phyloP scores from a whole-genome alignment of 2,329 filamentous ascomycete genomes.

The Cladosporium velox region DNA sequence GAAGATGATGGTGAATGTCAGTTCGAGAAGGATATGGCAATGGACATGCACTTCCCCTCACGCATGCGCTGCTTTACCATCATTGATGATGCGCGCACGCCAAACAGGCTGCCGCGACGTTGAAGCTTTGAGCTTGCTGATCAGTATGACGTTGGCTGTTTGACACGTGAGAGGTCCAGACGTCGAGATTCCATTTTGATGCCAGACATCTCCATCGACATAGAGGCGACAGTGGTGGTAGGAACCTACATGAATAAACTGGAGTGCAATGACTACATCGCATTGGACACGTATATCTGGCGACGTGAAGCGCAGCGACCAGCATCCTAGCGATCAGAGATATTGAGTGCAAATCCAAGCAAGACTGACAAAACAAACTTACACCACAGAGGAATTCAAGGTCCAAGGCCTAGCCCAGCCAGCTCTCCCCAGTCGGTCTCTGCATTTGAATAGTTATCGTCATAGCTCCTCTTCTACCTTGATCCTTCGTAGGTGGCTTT shows the following conservation, averaged over 20 bases:
- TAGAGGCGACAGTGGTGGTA: not conserved
- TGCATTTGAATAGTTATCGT: not conserved
- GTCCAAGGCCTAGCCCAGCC: not conserved
- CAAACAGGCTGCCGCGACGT: conserved; percentile 6
- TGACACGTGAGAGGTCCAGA: not conserved
- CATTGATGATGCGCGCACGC: not conserved
- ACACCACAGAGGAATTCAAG: not conserved
- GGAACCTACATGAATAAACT: not conserved
- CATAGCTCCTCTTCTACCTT: not conserved
- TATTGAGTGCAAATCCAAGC: not conserved
- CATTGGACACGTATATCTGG: not conserved
- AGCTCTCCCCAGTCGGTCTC: not conserved
- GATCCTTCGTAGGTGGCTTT: not conserved
- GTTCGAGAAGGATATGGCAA: not conserved
- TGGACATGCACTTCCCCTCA: conserved; percentile 1
- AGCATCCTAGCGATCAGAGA: not conserved
- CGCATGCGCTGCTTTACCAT: not conserved
- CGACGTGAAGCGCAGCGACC: not conserved
- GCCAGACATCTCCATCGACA: not conserved
- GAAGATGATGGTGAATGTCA: not conserved
- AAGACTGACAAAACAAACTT: not conserved
- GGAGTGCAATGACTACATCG: not conserved
- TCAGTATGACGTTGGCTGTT: not conserved
- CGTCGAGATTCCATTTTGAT: not conserved
- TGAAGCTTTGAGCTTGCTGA: conserved; percentile 4